A percentile compares a stretch with the other conserved stretches of the same genome.
phyloP scores from a whole-genome alignment of 768 basidiomycete genomes.

The Mycena chlorophos region DNA sequence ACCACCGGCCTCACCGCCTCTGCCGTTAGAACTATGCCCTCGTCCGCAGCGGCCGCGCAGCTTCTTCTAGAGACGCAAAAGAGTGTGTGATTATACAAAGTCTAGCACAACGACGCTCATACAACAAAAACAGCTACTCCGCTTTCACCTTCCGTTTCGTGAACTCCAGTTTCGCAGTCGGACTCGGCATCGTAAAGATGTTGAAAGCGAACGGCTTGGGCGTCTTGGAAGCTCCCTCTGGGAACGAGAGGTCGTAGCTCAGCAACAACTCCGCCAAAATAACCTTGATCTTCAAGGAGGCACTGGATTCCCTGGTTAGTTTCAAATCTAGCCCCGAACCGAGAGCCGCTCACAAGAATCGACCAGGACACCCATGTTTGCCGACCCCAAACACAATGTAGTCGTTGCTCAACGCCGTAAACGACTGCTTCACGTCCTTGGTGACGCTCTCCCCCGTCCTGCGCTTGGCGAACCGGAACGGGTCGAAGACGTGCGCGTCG shows the following conservation, averaged over 20 bases:
- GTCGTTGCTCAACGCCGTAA: constrained; percentile 20
- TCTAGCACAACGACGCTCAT: no score
- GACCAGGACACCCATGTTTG: constrained; percentile 15
- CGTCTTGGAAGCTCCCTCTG: constrained; percentile 7
- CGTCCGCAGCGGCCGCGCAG: no score
- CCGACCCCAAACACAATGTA: constrained; percentile 21
- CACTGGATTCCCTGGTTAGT: no score
- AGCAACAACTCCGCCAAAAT: constrained; percentile 16
- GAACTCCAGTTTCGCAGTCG: constrained; percentile 14
- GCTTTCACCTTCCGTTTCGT: no score
- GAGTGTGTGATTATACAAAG: no score
- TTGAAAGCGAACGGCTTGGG: constrained; percentile 19
- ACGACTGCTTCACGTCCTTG: constrained; percentile 10
- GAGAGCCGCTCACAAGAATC: constrained; percentile 20
- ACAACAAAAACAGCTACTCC: no score
- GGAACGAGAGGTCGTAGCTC: constrained; percentile 15
- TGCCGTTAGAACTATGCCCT: no score
- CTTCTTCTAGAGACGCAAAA: no score
- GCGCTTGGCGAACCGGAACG: constrained; percentile 23
- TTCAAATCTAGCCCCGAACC: no score
- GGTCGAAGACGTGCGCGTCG: constrained; percentile 18
- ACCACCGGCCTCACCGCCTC: no score
- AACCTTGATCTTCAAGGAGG: constrained; percentile 18
- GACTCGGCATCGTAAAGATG: constrained; percentile 15
- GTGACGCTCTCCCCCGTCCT: constrained; percentile 7